Conservation (phyloP, 2,329 filamentous ascomycete species). For the Neurospora crassa region DNA sequence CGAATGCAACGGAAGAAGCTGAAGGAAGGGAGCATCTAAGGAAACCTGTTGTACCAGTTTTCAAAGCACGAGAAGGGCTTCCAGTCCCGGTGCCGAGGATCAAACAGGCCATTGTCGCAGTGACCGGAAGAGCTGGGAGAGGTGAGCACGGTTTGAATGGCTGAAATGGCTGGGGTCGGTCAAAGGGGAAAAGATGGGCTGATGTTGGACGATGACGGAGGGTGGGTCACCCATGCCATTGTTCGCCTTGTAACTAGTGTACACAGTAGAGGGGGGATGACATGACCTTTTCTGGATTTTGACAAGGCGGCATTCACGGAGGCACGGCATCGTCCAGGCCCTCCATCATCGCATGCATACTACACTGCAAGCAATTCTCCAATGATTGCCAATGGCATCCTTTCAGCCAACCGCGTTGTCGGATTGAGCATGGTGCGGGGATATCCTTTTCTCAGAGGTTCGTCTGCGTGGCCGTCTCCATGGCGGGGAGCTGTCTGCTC, state of each 20-base stretch:
- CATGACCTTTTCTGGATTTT: not conserved
- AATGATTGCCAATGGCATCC: not conserved
- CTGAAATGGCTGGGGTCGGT: not conserved
- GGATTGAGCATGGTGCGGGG: not conserved
- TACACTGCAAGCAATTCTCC: not conserved
- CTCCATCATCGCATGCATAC: not conserved
- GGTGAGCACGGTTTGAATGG: not conserved
- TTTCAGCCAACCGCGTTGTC: not conserved
- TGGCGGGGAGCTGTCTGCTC: not conserved
- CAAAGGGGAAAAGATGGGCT: conserved; percentile 5
- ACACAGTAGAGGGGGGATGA: not conserved
- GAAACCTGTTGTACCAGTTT: not conserved
- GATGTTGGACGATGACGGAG: conserved; percentile 8
- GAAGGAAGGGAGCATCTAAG: not conserved
- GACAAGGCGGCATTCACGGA: not conserved
- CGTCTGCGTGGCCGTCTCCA: not conserved
- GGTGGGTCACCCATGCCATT: not conserved
- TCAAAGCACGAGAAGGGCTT: not conserved
- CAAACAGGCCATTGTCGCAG: not conserved
- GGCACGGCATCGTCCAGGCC: not conserved
- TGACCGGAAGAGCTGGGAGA: not conserved
- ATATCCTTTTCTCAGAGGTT: not conserved
- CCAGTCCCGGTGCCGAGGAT: not conserved
- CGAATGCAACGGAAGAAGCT: not conserved
- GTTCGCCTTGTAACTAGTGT: not conserved